Conservation (phyloP, 2,329 filamentous ascomycete genomes). For the Paecilomyces sp. region DNA sequence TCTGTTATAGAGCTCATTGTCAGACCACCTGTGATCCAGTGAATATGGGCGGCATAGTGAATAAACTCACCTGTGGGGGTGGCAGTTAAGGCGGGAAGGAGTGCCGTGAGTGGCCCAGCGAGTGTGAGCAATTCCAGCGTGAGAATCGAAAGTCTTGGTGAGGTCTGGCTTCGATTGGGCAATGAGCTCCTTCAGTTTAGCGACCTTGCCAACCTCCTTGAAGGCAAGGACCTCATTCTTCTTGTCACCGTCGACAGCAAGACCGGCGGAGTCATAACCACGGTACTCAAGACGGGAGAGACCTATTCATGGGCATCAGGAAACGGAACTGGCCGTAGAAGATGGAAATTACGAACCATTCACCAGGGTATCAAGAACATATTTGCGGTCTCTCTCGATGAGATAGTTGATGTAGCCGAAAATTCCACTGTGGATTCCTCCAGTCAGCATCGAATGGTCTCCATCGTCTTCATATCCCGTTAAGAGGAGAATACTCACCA, state of each 20-base stretch:
- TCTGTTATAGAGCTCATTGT: constrained; percentile 28
- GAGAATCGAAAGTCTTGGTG: constrained; percentile 92
- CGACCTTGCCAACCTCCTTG: constrained; percentile 99
- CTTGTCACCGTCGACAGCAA: constrained; percentile 96
- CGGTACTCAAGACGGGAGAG: constrained; percentile 95
- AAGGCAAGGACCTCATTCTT: constrained; percentile 95
- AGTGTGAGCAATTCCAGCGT: constrained; percentile 97
- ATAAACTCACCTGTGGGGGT: constrained; percentile 78
- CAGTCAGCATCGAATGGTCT: constrained; percentile 7
- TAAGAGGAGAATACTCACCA: constrained; percentile 20
- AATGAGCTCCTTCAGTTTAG: constrained; percentile 90
- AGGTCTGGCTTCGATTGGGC: constrained; percentile 75
- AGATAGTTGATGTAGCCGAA: constrained; percentile 98
- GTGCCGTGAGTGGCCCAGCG: constrained; percentile 97
- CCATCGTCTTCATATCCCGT: neutral
- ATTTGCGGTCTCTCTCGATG: constrained; percentile 96
- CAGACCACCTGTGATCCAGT: neutral
- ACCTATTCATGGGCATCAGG: constrained; percentile 46
- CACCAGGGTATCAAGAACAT: constrained; percentile 90
- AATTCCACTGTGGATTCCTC: constrained; percentile 23
- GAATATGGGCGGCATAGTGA: neutral
- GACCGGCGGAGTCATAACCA: constrained; percentile 95
- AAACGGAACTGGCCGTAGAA: neutral
- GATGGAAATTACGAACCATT: constrained; percentile 62
- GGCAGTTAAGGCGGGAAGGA: constrained; percentile 91